phyloP scores from a whole-genome alignment of 768 basidiomycete genomes.

The Lyophyllum decastes region DNA sequence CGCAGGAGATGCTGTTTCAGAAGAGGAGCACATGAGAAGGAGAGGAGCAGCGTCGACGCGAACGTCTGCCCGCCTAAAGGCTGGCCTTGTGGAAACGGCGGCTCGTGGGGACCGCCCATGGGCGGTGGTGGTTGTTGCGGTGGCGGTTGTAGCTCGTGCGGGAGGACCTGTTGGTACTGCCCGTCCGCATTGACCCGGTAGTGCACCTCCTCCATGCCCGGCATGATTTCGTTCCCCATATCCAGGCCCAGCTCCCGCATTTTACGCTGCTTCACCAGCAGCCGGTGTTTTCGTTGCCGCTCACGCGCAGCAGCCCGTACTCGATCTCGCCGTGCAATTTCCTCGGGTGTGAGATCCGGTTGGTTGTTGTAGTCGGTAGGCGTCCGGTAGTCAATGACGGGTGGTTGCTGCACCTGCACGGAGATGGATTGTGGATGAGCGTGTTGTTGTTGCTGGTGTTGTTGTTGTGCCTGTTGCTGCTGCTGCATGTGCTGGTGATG shows the following conservation, averaged over 20 bases:
- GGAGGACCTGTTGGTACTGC: constrained; percentile 45
- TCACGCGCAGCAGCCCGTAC: constrained; percentile 78
- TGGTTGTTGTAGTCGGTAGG: constrained; percentile 21
- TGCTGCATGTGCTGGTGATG: constrained; percentile 26
- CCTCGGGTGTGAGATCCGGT: constrained; percentile 56
- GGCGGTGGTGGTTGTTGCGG: constrained; percentile 37
- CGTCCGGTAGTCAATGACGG: constrained; percentile 15
- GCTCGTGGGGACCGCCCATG: constrained; percentile 42
- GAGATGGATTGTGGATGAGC: constrained; percentile 7
- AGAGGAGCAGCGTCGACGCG: constrained; percentile 74
- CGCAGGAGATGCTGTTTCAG: constrained; percentile 77
- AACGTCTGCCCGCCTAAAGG: constrained; percentile 73
- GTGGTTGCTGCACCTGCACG: constrained; percentile 17
- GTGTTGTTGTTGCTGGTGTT: constrained; percentile 29
- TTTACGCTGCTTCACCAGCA: constrained; percentile 75
- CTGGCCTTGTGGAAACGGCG: constrained; percentile 62
- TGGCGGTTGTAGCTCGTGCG: constrained; percentile 43
- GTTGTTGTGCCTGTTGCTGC: constrained; percentile 18
- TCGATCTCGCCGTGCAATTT: constrained; percentile 65
- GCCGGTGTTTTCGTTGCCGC: constrained; percentile 81
- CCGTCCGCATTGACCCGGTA: constrained; percentile 57
- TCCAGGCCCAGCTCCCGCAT: constrained; percentile 82
- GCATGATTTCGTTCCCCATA: constrained; percentile 74
- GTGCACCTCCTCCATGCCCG: constrained; percentile 65
- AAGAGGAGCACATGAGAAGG: constrained; percentile 72